These are phyloP conservation scores for Sarocladium oryzae DNA, from an alignment of 2,329 filamentous ascomycete species.

Conservation along the genomic window DNA sequence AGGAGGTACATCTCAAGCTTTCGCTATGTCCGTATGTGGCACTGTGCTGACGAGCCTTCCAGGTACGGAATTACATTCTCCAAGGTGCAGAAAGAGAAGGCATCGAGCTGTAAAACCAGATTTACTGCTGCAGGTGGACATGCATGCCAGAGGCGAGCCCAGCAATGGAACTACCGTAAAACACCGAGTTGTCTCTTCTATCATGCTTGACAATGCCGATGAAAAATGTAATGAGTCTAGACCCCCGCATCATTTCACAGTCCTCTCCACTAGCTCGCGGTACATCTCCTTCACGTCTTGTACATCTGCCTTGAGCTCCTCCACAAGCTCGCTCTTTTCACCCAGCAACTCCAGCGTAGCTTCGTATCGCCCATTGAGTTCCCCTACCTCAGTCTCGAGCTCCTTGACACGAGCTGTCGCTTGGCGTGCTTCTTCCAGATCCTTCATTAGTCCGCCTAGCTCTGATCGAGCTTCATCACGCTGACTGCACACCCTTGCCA, in stretches of 20 bases:
- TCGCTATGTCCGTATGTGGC: not conserved
- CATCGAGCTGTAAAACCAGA: conserved; percentile 47
- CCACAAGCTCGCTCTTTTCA: conserved; percentile 92
- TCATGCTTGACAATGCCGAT: conserved; percentile 2
- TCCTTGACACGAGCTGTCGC: conserved; percentile 53
- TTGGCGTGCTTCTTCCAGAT: conserved; percentile 64
- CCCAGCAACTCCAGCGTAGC: conserved; percentile 91
- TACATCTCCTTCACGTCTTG: conserved; percentile 95
- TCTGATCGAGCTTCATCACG: conserved; percentile 87
- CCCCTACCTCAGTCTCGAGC: conserved; percentile 61
- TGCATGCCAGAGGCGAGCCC: not conserved
- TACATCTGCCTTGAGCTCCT: conserved; percentile 84
- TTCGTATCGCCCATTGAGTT: conserved; percentile 73
- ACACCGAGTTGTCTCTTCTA: conserved; percentile 8
- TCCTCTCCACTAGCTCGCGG: conserved; percentile 81
- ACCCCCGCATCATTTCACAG: conserved; percentile 51
- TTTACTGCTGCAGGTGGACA: not conserved
- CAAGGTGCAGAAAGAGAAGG: conserved; percentile 78
- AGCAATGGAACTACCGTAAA: conserved; percentile 13
- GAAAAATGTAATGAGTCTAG: not conserved
- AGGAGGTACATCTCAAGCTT: conserved; percentile 49
- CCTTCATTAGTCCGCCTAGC: conserved; percentile 84
- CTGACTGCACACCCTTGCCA: conserved; percentile 72
- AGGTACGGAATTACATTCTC: conserved; percentile 72
- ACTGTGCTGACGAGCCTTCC: conserved; percentile 11